Percentiles rank a stretch among this genome's conserved stretches.
These are phyloP conservation scores for Zygnema cylindricum DNA, from an alignment of 139 green algal genomes.

Conservation along the genomic window DNA sequence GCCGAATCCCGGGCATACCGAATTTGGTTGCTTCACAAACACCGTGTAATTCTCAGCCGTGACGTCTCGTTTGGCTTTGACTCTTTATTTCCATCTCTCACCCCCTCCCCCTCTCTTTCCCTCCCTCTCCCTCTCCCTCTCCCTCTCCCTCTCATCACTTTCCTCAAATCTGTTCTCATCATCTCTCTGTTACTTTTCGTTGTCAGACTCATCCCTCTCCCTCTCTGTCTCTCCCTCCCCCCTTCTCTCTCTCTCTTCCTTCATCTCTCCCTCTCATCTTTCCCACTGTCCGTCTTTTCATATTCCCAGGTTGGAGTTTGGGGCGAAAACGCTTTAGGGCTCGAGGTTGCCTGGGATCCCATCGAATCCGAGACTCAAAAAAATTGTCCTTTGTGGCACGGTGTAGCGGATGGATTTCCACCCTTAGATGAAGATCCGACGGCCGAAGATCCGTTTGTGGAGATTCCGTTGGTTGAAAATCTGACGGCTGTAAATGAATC, in stretches of 20 bases:
- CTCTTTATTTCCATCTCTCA: neutral
- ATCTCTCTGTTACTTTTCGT: neutral
- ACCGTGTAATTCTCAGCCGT: neutral
- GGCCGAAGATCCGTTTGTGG: too few species aligned
- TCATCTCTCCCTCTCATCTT: neutral
- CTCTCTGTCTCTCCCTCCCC: too few species aligned
- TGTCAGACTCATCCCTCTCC: too few species aligned
- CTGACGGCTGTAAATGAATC: neutral
- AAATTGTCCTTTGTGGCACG: neutral
- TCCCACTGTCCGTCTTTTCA: neutral
- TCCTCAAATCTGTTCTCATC: neutral
- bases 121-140: neutral
- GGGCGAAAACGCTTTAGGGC: neutral
- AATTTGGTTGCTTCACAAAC: too few species aligned
- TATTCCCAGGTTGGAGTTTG: neutral
- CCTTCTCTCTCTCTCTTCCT: too few species aligned
- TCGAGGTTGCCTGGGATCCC: conserved; percentile 25
- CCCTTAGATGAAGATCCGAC: too few species aligned
- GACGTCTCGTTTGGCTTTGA: neutral
- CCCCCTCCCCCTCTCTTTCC: too few species aligned
- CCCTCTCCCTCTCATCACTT: neutral
- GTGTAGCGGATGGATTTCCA: neutral
- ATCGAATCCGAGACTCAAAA: neutral
- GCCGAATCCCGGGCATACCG: too few species aligned
- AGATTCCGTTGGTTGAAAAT: too few species aligned